Conservation (phyloP, 2,329 filamentous ascomycete species). For the Pseudocercospora fijiensis region DNA sequence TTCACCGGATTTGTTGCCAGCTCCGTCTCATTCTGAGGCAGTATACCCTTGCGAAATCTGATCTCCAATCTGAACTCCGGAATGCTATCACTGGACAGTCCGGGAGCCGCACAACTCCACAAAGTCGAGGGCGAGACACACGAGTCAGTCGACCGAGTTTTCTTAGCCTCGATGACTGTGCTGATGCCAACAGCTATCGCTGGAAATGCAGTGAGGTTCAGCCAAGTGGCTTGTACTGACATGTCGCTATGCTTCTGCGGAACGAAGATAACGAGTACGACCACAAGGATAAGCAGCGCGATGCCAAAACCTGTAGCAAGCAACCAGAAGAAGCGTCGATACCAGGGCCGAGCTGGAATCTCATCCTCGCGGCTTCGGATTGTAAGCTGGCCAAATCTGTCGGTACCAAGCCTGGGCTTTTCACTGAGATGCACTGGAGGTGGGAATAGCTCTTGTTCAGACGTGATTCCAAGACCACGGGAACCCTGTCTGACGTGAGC, state of each 20-base stretch:
- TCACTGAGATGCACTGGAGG: constrained; percentile 25
- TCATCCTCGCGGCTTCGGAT: constrained; percentile 30
- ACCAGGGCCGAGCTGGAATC: constrained; percentile 27
- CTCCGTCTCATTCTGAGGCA: constrained; percentile 34
- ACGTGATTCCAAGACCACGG: constrained; percentile 29
- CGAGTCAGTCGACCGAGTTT: constrained; percentile 50
- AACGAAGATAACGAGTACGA: constrained; percentile 43
- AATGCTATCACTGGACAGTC: constrained; percentile 64
- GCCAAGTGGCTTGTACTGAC: constrained; percentile 61
- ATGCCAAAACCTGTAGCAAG: constrained; percentile 35
- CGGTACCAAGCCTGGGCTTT: constrained; percentile 31
- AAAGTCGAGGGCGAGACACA: constrained; percentile 72
- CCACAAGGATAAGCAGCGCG: constrained; percentile 40
- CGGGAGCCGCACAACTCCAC: constrained; percentile 85
- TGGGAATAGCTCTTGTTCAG: constrained; percentile 28
- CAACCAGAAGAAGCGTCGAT: constrained; percentile 33
- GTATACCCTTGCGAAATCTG: constrained; percentile 55
- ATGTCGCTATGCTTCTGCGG: constrained; percentile 41
- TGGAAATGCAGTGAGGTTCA: constrained; percentile 83
- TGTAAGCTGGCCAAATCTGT: constrained; percentile 35
- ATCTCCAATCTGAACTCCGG: constrained; percentile 82
- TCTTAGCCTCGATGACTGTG: constrained; percentile 73
- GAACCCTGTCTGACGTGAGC: constrained; percentile 29
- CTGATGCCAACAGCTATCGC: constrained; percentile 81
- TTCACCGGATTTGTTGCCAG: constrained; percentile 15